Percentiles rank a stretch among this genome's conserved stretches.
These are phyloP conservation scores for Biscutella laevigata DNA, from an alignment of 441 rosid species.

Conservation along the genomic window DNA sequence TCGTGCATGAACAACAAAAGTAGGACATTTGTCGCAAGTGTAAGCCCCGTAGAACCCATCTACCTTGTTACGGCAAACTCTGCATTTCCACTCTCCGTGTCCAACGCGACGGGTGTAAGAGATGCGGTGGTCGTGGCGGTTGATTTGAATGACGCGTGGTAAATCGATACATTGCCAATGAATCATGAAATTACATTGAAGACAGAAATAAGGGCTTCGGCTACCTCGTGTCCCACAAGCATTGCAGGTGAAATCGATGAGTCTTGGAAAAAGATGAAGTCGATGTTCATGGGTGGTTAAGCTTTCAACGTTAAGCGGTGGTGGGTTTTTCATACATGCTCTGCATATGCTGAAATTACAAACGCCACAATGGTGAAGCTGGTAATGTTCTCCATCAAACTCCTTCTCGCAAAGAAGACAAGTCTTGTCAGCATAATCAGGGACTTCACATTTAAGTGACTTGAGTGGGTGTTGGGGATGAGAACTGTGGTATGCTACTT, in stretches of 20 bases:
- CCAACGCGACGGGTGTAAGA: neutral
- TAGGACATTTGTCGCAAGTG: constrained; percentile 4
- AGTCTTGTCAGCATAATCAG: neutral
- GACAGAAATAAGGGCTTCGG: constrained; percentile 40
- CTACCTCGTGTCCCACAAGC: constrained; percentile 38
- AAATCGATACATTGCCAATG: constrained; percentile 16
- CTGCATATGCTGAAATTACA: constrained; percentile 2
- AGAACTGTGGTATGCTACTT: neutral
- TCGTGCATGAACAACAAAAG: neutral
- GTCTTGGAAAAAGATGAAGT: constrained; percentile 10
- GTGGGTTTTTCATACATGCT: neutral
- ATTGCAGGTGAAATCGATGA: constrained; percentile 4
- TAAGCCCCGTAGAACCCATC: constrained; percentile 19
- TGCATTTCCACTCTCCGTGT: neutral
- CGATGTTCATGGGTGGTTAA: constrained; percentile 9
- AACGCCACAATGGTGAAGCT: neutral
- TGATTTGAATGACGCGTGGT: constrained; percentile 2
- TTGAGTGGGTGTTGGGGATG: constrained; percentile 4
- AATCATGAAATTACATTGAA: constrained; percentile 10
- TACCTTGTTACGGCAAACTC: neutral
- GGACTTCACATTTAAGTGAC: neutral
- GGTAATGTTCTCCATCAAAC: neutral
- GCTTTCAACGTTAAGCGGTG: neutral
- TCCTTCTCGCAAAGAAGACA: neutral
- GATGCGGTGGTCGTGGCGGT: constrained; percentile 12